Percentiles rank a stretch among this genome's conserved stretches.
Evolutionary conservation across 306 rosid species (phyloP).

Genomic region (Adenanthera pavonina): DNA sequence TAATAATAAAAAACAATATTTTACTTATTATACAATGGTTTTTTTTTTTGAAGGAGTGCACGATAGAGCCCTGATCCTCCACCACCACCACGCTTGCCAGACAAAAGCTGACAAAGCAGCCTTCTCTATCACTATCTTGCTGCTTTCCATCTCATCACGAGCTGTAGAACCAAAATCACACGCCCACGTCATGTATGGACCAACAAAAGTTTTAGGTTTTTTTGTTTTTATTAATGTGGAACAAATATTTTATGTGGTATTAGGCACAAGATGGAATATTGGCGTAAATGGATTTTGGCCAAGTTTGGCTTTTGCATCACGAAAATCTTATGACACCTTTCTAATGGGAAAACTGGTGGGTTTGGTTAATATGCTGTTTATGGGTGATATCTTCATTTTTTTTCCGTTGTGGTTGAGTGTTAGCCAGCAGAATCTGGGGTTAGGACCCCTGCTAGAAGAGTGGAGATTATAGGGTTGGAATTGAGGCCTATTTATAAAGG

Average conservation of each 20-base stretch:
- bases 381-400: background rate
- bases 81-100: slow-evolving; percentile 33
- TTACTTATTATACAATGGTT: background rate
- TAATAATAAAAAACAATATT: background rate
- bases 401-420: slow-evolving; percentile 2
- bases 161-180: slow-evolving; percentile 56
- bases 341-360: slow-evolving; percentile 4
- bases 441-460: slow-evolving; percentile 8
- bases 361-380: background rate
- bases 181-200: slow-evolving; percentile 50
- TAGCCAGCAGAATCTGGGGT: background rate
- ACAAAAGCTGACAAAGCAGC: slow-evolving; percentile 59
- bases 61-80: background rate
- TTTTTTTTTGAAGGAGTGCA: background rate
- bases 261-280: slow-evolving; percentile 34
- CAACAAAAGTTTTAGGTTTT: slow-evolving; percentile 41
- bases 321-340: slow-evolving; percentile 35
- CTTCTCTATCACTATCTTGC: slow-evolving; percentile 21
- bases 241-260: slow-evolving; percentile 47
- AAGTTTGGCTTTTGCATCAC: slow-evolving; percentile 30
- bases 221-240: background rate
- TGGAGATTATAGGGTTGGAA: slow-evolving; percentile 19
- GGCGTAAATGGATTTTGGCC: slow-evolving; percentile 25
- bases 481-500: background rate
- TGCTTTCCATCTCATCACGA: slow-evolving; percentile 76